A percentile compares a stretch with the other conserved stretches of the same genome.
phyloP scores from a whole-genome alignment of 202 grass and related monocot genomes.

The Setaria viridis region DNA sequence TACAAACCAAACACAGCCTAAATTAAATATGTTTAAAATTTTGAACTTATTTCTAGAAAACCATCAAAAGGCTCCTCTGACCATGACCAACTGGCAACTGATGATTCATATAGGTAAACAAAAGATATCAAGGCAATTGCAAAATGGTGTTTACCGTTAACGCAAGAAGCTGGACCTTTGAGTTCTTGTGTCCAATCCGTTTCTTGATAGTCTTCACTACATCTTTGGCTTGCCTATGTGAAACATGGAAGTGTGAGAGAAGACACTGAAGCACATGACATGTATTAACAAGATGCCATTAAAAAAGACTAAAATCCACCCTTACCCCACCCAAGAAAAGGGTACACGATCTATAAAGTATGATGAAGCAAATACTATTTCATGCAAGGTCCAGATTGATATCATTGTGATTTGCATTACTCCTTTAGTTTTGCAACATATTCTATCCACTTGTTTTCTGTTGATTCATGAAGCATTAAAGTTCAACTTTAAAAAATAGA shows the following conservation, averaged over 20 bases:
- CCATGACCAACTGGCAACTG: constrained; percentile 23
- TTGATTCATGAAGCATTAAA: constrained; percentile 31
- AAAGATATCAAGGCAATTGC: constrained; percentile 17
- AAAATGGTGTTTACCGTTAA: constrained; percentile 74
- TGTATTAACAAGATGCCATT: background rate
- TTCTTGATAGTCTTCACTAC: constrained; percentile 86
- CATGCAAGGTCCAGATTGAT: constrained; percentile 33
- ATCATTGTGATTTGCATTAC: constrained; percentile 27
- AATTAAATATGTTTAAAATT: background rate
- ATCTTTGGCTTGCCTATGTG: constrained; percentile 91
- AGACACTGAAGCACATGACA: constrained; percentile 3
- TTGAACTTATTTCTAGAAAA: background rate
- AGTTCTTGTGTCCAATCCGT: constrained; percentile 84
- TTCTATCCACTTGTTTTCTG: background rate
- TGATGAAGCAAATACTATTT: constrained; percentile 40
- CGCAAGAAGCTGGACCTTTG: constrained; percentile 92
- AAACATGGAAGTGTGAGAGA: constrained; percentile 38
- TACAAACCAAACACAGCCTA: no score
- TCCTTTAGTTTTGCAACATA: background rate
- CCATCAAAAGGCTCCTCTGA: background rate
- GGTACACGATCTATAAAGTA: constrained; percentile 10
- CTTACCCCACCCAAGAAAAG: background rate
- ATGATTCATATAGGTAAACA: constrained; percentile 26
- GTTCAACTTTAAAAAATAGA: constrained; percentile 21
- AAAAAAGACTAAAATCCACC: background rate